Evolutionary conservation across 371 early-diverging fungal genomes (phyloP), one percentile per base, ranked within the genome.

Genomic region (Lichtheimia ornata): DNA sequence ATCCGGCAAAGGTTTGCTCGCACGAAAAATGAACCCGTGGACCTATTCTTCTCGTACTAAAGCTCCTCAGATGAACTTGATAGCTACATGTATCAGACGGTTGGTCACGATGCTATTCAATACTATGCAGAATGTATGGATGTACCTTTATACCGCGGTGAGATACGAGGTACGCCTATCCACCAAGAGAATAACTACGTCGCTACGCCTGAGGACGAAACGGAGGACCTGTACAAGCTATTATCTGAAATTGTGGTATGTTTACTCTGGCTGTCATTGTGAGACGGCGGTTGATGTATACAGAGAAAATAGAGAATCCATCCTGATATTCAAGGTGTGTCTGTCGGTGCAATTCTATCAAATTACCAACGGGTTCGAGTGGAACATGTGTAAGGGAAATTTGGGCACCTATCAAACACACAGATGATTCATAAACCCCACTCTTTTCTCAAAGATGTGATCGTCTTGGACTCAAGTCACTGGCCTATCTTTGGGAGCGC

Each of bases 21-120:
- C 4, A 55, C n/a, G 13, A 43, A 1, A 11, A 15, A 1, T n/a
- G 14, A 22, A 27, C 20, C 62, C 4, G 4, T 2, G 22, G 6
- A 25, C 18, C 30, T 30, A 51, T 25, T 11, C 17, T 28, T 14
- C 3, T 20, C 6, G 17, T 12, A 28, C 2, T 11, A 35, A 35
- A 35, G 11, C 6, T 5, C 40, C 17, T 15, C 57, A 90, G 95
- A 93, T 61, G 99, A 99, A 61, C 65, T 94, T 53, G 99, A 99
- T 82, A 95, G 94, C 60, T 98, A 90, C 80, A 96, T 99, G 95
- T 99, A 95, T 72, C 99, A 99, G 74, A 98, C 99, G 0, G 99
- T 99, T 11, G 99, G 99, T 3, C 93, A 95, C 70, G 96, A 95
- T 68, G 91, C 91, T 17, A 92, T 98, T 18, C 79, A 88, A 25